Conservation (phyloP, 305 asterid genomes). For the Petunia hybrid region DNA sequence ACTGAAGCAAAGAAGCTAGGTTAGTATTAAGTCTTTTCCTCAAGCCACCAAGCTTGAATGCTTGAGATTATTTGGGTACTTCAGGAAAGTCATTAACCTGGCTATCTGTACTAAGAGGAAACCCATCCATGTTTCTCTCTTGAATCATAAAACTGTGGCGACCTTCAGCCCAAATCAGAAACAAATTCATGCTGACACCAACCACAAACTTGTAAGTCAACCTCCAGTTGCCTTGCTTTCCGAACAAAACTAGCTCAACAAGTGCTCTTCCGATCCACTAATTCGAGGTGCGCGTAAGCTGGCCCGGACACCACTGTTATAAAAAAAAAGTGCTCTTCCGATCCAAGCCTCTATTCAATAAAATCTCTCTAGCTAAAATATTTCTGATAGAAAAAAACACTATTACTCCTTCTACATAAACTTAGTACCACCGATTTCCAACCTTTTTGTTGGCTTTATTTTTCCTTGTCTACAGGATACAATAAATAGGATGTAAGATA, state of each 20-base stretch:
- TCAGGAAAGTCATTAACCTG: background rate
- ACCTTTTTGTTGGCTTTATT: background rate
- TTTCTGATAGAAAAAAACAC: background rate
- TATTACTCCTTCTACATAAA: background rate
- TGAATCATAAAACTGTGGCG: background rate
- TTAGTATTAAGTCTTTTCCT: background rate
- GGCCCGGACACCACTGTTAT: too few species aligned
- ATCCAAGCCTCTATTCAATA: background rate
- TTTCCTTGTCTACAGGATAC: background rate
- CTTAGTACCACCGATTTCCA: background rate
- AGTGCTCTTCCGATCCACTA: background rate
- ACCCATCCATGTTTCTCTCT: background rate
- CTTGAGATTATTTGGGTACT: conserved; percentile 5
- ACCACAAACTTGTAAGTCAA: background rate
- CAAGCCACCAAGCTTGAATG: background rate
- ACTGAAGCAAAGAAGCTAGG: background rate
- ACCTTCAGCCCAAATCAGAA: background rate
- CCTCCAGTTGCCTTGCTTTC: background rate
- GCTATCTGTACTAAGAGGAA: background rate
- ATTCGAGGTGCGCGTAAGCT: too few species aligned
- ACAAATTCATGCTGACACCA: background rate
- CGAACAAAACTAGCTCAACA: background rate
- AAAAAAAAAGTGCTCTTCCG: conserved; percentile 5
- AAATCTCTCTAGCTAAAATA: background rate
- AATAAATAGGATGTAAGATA: background rate